These are phyloP conservation scores for Penicillium sp. DNA, from an alignment of 2,329 filamentous ascomycete species.

Conservation along the genomic window DNA sequence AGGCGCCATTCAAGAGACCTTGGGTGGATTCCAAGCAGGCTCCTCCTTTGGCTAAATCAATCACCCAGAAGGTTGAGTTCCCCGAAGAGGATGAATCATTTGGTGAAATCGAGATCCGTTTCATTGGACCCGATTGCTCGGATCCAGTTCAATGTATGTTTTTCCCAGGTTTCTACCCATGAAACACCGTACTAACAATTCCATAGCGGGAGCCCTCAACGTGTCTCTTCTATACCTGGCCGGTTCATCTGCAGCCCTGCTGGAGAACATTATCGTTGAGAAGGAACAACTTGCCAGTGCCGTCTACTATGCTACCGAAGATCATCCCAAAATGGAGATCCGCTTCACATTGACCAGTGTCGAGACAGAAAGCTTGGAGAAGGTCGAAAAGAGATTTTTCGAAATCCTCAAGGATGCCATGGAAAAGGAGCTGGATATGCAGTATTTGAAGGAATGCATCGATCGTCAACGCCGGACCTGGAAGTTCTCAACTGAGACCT, in stretches of 20 bases:
- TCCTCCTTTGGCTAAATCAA: slow-evolving; percentile 69
- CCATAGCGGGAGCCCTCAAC: slow-evolving; percentile 67
- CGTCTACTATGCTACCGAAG: slow-evolving; percentile 76
- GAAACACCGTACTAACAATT: slow-evolving; percentile 19
- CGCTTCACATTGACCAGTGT: slow-evolving; percentile 86
- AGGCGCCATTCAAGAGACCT: slow-evolving; percentile 77
- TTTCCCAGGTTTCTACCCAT: background rate
- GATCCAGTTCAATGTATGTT: slow-evolving; percentile 62
- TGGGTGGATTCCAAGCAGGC: slow-evolving; percentile 89
- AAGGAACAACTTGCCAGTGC: slow-evolving; percentile 89
- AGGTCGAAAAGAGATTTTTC: slow-evolving; percentile 83
- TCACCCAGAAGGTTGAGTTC: slow-evolving; percentile 80
- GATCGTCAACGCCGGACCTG: slow-evolving; percentile 77
- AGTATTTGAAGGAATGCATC: slow-evolving; percentile 86
- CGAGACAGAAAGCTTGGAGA: slow-evolving; percentile 77
- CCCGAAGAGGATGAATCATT: slow-evolving; percentile 95
- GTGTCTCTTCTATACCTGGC: slow-evolving; percentile 84
- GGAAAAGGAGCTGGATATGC: slow-evolving; percentile 77
- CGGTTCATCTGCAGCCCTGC: slow-evolving; percentile 86
- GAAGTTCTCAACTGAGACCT: slow-evolving; percentile 80
- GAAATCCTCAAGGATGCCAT: slow-evolving; percentile 80
- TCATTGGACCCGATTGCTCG: slow-evolving; percentile 81
- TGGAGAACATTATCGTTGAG: slow-evolving; percentile 92
- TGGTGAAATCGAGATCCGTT: slow-evolving; percentile 82
- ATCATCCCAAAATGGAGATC: slow-evolving; percentile 78